Conservation (phyloP, 2,329 filamentous ascomycete species). For the Ophiostoma triangulosporum region DNA sequence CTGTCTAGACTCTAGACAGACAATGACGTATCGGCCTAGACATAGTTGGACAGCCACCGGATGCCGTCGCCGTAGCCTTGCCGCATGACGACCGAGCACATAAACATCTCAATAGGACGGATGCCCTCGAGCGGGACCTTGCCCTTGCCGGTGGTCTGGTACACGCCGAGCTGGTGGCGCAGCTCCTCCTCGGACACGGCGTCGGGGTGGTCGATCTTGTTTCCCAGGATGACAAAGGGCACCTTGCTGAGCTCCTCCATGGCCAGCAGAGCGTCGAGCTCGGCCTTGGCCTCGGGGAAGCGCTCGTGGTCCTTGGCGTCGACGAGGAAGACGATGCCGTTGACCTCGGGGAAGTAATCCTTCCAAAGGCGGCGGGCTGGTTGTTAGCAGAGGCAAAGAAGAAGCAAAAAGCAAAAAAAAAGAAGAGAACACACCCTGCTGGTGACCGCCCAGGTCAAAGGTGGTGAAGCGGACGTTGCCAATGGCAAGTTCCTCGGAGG, state of each 20-base stretch:
- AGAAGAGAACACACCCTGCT: slow-evolving; percentile 51
- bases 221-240: slow-evolving; percentile 89
- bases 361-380: slow-evolving; percentile 85
- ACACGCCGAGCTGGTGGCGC: slow-evolving; percentile 79
- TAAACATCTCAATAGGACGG: slow-evolving; percentile 91
- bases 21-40: slow-evolving; percentile 38
- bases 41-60: slow-evolving; percentile 85
- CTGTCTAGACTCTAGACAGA: too few species aligned
- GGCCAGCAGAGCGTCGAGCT: slow-evolving; percentile 85
- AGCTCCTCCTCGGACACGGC: slow-evolving; percentile 93
- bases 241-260: slow-evolving; percentile 97
- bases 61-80: slow-evolving; percentile 90
- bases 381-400: not conserved
- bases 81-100: slow-evolving; percentile 98
- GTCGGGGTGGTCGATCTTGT: slow-evolving; percentile 98
- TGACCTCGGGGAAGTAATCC: slow-evolving; percentile 93
- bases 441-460: slow-evolving; percentile 85
- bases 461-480: slow-evolving; percentile 91
- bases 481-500: slow-evolving; percentile 83
- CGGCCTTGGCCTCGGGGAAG: slow-evolving; percentile 85
- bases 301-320: slow-evolving; percentile 96
- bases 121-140: slow-evolving; percentile 83
- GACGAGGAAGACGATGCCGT: slow-evolving; percentile 93
- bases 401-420: not conserved
- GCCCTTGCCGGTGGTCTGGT: slow-evolving; percentile 93